These are phyloP conservation scores for Gastrolobium bilobum DNA, from an alignment of 306 rosid genomes.

Conservation along the genomic window DNA sequence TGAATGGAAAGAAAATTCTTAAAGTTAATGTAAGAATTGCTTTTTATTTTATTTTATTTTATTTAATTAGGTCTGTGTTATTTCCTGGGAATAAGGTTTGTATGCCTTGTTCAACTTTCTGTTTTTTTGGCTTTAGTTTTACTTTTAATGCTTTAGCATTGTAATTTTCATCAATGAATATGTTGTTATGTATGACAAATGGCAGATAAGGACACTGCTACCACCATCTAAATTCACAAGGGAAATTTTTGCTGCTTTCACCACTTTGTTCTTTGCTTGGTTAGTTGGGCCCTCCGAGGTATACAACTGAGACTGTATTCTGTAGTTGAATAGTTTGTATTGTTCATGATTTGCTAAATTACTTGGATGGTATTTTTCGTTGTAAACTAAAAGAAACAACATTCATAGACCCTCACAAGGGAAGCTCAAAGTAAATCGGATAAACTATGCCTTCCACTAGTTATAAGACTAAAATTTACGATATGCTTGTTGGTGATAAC, in stretches of 20 bases:
- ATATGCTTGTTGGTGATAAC: slow-evolving; percentile 12
- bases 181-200: slow-evolving; percentile 37
- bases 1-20: not conserved
- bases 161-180: slow-evolving; percentile 27
- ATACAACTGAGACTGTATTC: slow-evolving; percentile 4
- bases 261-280: slow-evolving; percentile 89
- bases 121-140: not conserved
- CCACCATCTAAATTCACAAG: slow-evolving; percentile 82
- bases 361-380: slow-evolving; percentile 5
- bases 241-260: slow-evolving; percentile 78
- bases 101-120: not conserved
- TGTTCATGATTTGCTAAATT: slow-evolving; percentile 11
- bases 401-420: not conserved
- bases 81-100: not conserved
- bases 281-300: slow-evolving; percentile 92
- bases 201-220: slow-evolving; percentile 70
- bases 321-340: not conserved
- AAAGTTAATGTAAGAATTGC: not conserved
- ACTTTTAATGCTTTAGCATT: slow-evolving; percentile 8
- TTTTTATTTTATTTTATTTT: not conserved
- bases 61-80: not conserved
- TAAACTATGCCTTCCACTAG: slow-evolving; percentile 27
- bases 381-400: slow-evolving; percentile 8
- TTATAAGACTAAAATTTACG: slow-evolving; percentile 18
- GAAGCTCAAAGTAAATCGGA: not conserved